Base-by-base conservation (phyloP, 2,329 filamentous ascomycete species). In the Atkinsonella hypoxylon region DNA sequence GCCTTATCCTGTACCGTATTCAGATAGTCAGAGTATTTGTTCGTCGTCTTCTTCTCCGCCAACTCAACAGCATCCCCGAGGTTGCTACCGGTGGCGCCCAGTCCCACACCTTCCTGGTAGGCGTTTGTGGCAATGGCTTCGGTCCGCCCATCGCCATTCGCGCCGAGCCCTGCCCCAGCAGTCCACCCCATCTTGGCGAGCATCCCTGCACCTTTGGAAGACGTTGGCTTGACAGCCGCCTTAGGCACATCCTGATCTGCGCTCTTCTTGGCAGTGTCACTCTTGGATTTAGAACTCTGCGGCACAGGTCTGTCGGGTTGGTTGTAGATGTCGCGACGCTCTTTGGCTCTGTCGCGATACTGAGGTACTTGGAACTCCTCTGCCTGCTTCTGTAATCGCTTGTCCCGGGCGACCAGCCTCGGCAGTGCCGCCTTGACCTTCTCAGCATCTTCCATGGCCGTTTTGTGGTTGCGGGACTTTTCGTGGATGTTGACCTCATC, bases 131-230 rank as follows among this genome's bases (percentile, higher is more conserved):
- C 74, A 49, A 87, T 78, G 4, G 79, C 80, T 47, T 82, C 77
- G 0, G 78, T 84, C 42, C 78, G 73, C 0, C 84, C 84, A 6
- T 74, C 74, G 6, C 79, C 80, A 44, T 77, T 74, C 0, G 77
- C 80, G 2, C 84, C 84, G 4, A 87, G 70, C 0, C 84, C 83
- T 51, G 76, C 72, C 9, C 84, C 83, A 1, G 74, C 70, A 20
- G 70, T 79, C 83, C 83, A 87, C 26, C 84, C 84, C 79, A 86
- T 85, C 70, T 87, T 87, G 39, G 81, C 79, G 39, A 88, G 70
- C 60, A 87, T 73, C 3, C 79, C 78, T 0, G 81, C 81, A 12
- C 83, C 82, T 63, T 83, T 86, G 36, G 79, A 81, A 53, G 71
- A 67, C 47, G 63, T 62, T 7, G 72, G 66, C 32, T 61, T 62